Conservation (phyloP, 352 stramenopile species). For the Phytopythium sindhum region DNA sequence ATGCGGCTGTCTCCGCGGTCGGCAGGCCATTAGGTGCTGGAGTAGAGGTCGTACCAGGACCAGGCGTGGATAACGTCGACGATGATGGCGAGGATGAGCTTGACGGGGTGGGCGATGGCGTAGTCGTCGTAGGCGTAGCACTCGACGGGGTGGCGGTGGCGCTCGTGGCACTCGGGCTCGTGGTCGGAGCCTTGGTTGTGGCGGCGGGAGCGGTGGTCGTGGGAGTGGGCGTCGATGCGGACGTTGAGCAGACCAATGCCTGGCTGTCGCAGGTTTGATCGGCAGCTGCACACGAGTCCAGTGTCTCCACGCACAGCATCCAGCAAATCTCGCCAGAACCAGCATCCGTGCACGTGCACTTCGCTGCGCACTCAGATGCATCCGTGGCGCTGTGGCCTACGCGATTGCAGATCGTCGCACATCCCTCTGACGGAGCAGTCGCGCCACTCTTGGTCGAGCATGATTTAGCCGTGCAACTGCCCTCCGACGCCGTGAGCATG, state of each 20-base stretch:
- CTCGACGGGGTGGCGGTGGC: not conserved
- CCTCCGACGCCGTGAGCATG: slow-evolving; percentile 33
- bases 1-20: not conserved
- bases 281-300: slow-evolving; percentile 26
- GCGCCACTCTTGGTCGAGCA: slow-evolving; percentile 33
- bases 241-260: slow-evolving; percentile 21
- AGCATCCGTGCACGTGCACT: slow-evolving; percentile 34
- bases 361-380: slow-evolving; percentile 31
- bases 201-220: not conserved
- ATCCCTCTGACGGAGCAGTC: slow-evolving; percentile 25
- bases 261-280: slow-evolving; percentile 33
- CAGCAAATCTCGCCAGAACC: slow-evolving; percentile 43
- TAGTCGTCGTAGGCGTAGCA: not conserved
- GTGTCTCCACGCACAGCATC: slow-evolving; percentile 46
- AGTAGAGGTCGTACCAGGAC: not conserved
- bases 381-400: slow-evolving; percentile 23
- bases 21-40: not conserved
- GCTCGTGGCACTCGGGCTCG: not conserved
- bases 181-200: slow-evolving; percentile 7
- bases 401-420: slow-evolving; percentile 36
- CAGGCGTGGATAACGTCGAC: too few relatives aligned
- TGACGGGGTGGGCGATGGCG: not conserved
- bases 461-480: slow-evolving; percentile 27
- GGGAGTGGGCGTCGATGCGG: not conserved
- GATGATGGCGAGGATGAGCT: not conserved